Conservation (phyloP, 2,329 filamentous ascomycete species). For the Ceratocystis ficicola region DNA sequence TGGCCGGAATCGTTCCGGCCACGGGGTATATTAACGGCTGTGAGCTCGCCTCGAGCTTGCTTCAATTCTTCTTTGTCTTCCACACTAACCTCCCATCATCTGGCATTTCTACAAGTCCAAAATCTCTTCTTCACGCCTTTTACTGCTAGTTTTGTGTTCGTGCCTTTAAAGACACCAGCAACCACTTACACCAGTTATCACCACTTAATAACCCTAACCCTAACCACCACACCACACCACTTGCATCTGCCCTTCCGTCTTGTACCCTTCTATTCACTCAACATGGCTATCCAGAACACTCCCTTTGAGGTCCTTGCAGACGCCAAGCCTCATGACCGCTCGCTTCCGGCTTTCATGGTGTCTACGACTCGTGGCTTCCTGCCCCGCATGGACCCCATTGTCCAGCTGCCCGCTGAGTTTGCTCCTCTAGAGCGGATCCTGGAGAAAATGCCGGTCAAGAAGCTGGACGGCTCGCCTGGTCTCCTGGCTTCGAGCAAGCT, state of each 20-base stretch:
- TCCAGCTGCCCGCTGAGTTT: constrained; percentile 60
- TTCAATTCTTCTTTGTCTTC: background rate
- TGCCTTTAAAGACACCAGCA: background rate
- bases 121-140: constrained; percentile 24
- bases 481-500: constrained; percentile 63
- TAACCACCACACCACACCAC: background rate
- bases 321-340: constrained; percentile 47
- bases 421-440: constrained; percentile 58
- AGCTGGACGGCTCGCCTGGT: constrained; percentile 58
- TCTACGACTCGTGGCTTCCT: constrained; percentile 64
- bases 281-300: constrained; percentile 19
- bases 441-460: constrained; percentile 67
- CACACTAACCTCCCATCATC: background rate
- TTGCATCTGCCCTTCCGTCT: constrained; percentile 13
- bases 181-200: constrained; percentile 16
- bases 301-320: constrained; percentile 52
- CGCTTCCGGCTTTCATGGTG: constrained; percentile 65
- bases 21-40: constrained; percentile 36
- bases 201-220: constrained; percentile 9
- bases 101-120: constrained; percentile 5
- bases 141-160: constrained; percentile 21
- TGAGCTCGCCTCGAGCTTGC: background rate
- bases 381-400: constrained; percentile 51
- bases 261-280: constrained; percentile 17
- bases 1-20: constrained; percentile 28